A percentile compares a stretch with the other conserved stretches of the same genome.
phyloP scores from a whole-genome alignment of 2,329 filamentous ascomycete species.

The Endoconidiophora laricicola region DNA sequence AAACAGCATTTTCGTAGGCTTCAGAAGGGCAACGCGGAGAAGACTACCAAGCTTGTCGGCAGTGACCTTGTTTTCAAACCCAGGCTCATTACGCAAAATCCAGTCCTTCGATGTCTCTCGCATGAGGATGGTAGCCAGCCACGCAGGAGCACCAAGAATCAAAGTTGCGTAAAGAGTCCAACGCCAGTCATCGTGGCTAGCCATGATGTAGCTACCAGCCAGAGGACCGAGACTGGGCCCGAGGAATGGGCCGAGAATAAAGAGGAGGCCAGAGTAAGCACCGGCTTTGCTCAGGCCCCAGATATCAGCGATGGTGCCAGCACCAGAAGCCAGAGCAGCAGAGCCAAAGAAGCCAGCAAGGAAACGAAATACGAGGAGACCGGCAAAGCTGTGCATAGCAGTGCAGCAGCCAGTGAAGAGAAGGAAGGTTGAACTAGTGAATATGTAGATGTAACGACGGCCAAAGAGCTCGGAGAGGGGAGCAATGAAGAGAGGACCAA shows the following conservation, averaged over 20 bases:
- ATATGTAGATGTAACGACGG: conserved; percentile 33
- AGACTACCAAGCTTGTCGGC: conserved; percentile 20
- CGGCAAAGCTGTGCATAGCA: conserved; percentile 31
- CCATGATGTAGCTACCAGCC: conserved; percentile 32
- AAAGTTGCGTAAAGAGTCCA: conserved; percentile 37
- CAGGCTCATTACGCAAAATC: conserved; percentile 24
- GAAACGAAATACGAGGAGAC: conserved; percentile 37
- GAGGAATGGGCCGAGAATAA: conserved; percentile 34
- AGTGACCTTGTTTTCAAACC: conserved; percentile 11
- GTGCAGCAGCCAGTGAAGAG: conserved; percentile 39
- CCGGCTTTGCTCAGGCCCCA: conserved; percentile 9
- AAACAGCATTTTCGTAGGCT: conserved; percentile 41
- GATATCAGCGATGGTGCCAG: conserved; percentile 33
- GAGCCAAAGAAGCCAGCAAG: conserved; percentile 35
- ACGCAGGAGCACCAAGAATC: conserved; percentile 26
- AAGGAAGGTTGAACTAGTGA: conserved; percentile 31
- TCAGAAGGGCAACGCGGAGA: conserved; percentile 26
- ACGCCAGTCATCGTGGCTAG: conserved; percentile 30
- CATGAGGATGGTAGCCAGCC: conserved; percentile 23
- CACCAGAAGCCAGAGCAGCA: conserved; percentile 31
- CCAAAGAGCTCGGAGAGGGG: conserved; percentile 43
- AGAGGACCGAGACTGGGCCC: conserved; percentile 35
- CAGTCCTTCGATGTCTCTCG: conserved; percentile 43
- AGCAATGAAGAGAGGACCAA: conserved; percentile 42
- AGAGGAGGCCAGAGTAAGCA: conserved; percentile 27